Base-by-base conservation (phyloP, 2,329 filamentous ascomycete species). In the Phialophora chinensis region DNA sequence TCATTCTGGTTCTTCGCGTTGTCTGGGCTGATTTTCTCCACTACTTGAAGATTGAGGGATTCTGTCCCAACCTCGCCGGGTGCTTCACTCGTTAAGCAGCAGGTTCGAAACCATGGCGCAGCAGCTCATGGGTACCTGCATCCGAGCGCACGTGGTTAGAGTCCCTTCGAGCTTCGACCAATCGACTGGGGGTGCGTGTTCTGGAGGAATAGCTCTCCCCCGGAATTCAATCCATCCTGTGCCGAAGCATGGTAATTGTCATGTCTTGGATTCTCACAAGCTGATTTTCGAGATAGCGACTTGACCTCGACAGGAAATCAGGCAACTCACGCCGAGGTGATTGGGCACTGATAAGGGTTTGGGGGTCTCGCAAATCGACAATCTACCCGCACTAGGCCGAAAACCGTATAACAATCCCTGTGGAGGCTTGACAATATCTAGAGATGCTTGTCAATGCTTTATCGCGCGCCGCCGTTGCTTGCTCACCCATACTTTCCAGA, bases 81-180 rank as follows among this genome's bases (percentile, higher is more conserved):
- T 35, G 49, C 38, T 20, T 3, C 29, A 3, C 29, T 25, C 14
- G 3, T 53, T 11, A 50, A 53, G 29, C 31, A 11, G 10, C 29
- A 17, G 52, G 14, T n/a, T 49, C 20, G 29, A 62, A 31, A 12
- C 23, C 59, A 42, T 60, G 6, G 35, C 33, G 50, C 52, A 42
- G 52, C 49, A 56, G 47, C 29, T 20, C 50, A 50, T 42, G 58
- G 59, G 66, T 68, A 68, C 66, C 66, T 68, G 66, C 66, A 52
- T 64, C 25, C 20, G 35, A 8, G 59, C 47, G 63, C 66, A 66
- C 60, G 63, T 58, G 63, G 63, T 31, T 61, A 47, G 38, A 60
- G 38, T 17, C 12, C 6, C 14, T 33, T 29, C 17, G 6, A 7
- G 35, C 56, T 35, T 17, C 44, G n/a, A 44, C 57, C 57, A 60